Evolutionary conservation across 2,329 filamentous ascomycete genomes (phyloP).

Genomic region (Fusarium tjaetaba): DNA sequence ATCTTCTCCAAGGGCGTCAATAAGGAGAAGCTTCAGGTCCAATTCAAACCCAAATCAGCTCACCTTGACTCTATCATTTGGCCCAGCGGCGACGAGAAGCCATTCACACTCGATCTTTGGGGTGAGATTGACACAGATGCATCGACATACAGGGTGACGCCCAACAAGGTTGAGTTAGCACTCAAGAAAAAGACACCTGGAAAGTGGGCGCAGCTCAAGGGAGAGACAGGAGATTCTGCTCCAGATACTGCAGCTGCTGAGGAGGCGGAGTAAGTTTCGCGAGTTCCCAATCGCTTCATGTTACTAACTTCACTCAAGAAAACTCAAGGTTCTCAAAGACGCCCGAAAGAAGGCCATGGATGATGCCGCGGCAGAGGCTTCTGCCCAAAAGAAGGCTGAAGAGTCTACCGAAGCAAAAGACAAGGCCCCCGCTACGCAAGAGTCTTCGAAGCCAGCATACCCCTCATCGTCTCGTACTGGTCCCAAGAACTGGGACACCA

Average conservation of each 20-base stretch:
- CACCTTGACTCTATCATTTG: constrained; percentile 46
- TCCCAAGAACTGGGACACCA: constrained; percentile 91
- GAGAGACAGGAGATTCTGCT: background rate
- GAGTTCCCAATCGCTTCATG: background rate
- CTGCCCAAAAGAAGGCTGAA: background rate
- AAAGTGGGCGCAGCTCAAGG: constrained; percentile 68
- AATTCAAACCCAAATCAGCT: constrained; percentile 45
- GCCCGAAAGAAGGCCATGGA: constrained; percentile 37
- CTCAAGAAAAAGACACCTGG: constrained; percentile 74
- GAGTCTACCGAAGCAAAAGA: constrained; percentile 8
- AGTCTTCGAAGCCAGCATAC: constrained; percentile 59
- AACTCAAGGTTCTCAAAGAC: constrained; percentile 32
- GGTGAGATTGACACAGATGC: constrained; percentile 68
- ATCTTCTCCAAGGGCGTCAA: constrained; percentile 56
- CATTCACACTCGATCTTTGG: constrained; percentile 72
- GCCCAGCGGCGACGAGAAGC: constrained; percentile 65
- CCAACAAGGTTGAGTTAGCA: constrained; percentile 82
- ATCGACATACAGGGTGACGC: constrained; percentile 72
- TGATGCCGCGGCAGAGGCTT: background rate
- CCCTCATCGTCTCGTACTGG: constrained; percentile 87
- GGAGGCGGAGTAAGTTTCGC: constrained; percentile 36
- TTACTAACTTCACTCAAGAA: constrained; percentile 24
- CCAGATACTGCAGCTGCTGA: background rate
- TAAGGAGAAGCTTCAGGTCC: constrained; percentile 53
- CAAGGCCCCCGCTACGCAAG: constrained; percentile 1